Evolutionary conservation across 495 filamentous ascomycete species (phyloP), one percentile per base, ranked within the genome.

Genomic region (Podospora comata): DNA sequence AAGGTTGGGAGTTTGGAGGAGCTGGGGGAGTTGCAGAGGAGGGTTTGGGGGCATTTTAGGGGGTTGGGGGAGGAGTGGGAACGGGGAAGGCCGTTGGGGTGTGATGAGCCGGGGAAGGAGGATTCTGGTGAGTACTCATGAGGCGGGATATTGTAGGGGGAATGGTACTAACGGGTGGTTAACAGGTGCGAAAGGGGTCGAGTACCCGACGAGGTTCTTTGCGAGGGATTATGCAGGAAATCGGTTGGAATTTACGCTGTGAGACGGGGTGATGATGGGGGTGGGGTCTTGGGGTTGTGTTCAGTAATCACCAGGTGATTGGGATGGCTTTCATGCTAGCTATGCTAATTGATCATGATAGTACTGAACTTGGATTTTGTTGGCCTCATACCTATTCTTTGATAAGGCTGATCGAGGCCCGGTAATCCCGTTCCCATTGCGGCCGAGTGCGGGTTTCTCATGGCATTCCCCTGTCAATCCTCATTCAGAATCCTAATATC

Each of bases 191-290:
- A 76, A 85, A 70, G 86, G 84, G 0, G 83, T 82, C 1, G 87
- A 88, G 70, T 88, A 87, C 71, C 86, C 86, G 1, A 78, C 73
- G 32, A 77, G 87, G 20, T 89, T 89, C 76, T 90, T 90, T 75
- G 87, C 86, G 0, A 78, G 87, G 64, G 87, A 89, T 69, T 89
- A 79, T 79, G 86, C 84, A 5, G 87, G 87, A 7, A 90, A 90
- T 73, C 69, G 83, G 66, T 73, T 90, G 56, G 87, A 90, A 73
- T 90, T 89, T 72, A 86, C 79, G 62, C 66, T 87, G 62, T 89
- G 58, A 68, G 23, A 67, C n/a, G 61, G 60, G 5, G 39, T 48
- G 5, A 13, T 48, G 39, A 48, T 48, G 39, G 39, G 39, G 5
- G 1, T 3, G 39, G 13, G 39, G 6, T 48, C 15, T 23, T 23